Conservation (phyloP, 202 grass and related monocot species). For the Setaria viridis region DNA sequence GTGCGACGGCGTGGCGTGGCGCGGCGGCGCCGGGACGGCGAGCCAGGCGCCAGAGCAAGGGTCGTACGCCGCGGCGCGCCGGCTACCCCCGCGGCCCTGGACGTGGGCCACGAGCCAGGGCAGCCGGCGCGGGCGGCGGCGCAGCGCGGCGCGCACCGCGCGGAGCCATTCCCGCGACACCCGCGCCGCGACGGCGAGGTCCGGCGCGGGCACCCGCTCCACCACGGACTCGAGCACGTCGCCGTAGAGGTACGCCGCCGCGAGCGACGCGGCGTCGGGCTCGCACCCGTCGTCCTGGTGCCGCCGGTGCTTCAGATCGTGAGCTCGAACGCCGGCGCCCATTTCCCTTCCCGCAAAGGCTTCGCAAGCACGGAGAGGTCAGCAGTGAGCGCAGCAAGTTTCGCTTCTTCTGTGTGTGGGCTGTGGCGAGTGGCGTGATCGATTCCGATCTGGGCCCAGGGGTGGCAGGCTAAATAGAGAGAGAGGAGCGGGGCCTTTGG, state of each 20-base stretch:
- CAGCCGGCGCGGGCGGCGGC: slow-evolving; percentile 43
- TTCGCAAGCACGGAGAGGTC: not conserved
- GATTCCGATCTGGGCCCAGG: not conserved
- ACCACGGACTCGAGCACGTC: slow-evolving; percentile 79
- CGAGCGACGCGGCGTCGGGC: slow-evolving; percentile 32
- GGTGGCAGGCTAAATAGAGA: slow-evolving; percentile 16
- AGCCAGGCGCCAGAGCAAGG: slow-evolving; percentile 64
- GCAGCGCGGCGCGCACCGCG: slow-evolving; percentile 67
- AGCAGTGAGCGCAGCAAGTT: not conserved
- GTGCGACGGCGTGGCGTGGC: slow-evolving; percentile 42
- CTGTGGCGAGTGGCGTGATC: not conserved
- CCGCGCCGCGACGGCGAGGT: slow-evolving; percentile 63
- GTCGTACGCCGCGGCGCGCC: slow-evolving; percentile 58
- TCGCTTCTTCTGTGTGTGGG: not conserved
- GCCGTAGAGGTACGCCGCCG: slow-evolving; percentile 54
- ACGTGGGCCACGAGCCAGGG: slow-evolving; percentile 82
- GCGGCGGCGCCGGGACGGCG: slow-evolving; percentile 21
- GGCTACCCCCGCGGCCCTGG: slow-evolving; percentile 19
- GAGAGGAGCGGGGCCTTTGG: not conserved
- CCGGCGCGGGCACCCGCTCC: slow-evolving; percentile 55
- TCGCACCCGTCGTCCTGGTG: slow-evolving; percentile 22
- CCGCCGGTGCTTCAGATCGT: slow-evolving; percentile 29
- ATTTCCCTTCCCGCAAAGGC: not conserved
- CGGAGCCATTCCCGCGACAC: slow-evolving; percentile 74
- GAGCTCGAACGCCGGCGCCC: slow-evolving; percentile 11